Conservation (phyloP, 1,284 basidiomycete species). For the Wallemia hederae region DNA sequence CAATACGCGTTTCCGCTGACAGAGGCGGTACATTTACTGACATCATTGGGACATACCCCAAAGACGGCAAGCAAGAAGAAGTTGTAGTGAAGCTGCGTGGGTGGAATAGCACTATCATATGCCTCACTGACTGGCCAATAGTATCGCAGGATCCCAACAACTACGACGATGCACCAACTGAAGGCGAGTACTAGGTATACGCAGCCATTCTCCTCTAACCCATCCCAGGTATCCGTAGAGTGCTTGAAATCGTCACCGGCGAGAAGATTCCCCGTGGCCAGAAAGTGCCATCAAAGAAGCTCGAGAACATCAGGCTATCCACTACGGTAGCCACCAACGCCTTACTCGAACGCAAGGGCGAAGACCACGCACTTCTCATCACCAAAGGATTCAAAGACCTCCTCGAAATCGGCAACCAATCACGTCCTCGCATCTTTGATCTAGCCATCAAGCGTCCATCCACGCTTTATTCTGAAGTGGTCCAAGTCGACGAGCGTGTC, state of each 20-base stretch:
- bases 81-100: constrained; percentile 48
- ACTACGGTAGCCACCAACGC: constrained; percentile 95
- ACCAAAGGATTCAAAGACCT: constrained; percentile 79
- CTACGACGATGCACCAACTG: constrained; percentile 77
- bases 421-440: constrained; percentile 30
- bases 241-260: constrained; percentile 48
- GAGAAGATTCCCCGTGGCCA: constrained; percentile 32
- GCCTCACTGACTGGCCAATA: constrained; percentile 11
- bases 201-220: too few species aligned
- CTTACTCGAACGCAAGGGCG: constrained; percentile 72
- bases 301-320: constrained; percentile 71
- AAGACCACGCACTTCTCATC: constrained; percentile 66
- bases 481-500: constrained; percentile 82
- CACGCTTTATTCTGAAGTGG: constrained; percentile 46
- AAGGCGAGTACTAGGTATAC: constrained; percentile 13
- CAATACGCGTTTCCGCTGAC: constrained; percentile 27
- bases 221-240: constrained; percentile 41
- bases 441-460: constrained; percentile 26
- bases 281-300: constrained; percentile 46
- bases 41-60: constrained; percentile 33
- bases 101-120: constrained; percentile 12
- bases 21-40: constrained; percentile 53
- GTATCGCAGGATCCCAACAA: constrained; percentile 63
- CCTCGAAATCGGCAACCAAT: constrained; percentile 70
- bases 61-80: constrained; percentile 32